Base-by-base conservation (phyloP, 2,329 filamentous ascomycete species). In the Fulvia fulva region DNA sequence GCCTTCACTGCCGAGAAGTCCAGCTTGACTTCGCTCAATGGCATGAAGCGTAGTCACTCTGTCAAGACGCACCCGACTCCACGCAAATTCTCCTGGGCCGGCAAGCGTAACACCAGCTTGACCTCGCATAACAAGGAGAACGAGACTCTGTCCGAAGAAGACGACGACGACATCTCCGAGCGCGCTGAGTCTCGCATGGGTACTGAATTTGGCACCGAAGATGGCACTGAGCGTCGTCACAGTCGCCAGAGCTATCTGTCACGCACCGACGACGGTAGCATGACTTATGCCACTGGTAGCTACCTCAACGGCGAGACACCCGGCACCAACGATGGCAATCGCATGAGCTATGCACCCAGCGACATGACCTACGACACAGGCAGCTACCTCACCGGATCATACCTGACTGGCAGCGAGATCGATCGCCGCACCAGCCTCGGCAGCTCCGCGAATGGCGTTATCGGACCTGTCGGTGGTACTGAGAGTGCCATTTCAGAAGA, bases 381-480 rank as follows among this genome's bases (percentile, higher is more conserved):
- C 14, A 74, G 73, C n/a, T 78, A 78, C 65, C 73, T 78, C n/a
- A 76, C 76, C n/a, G 77, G 77, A n/a, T 75, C 74, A 22, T 80
- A 80, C 68, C 73, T 80, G 70, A 79, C 76, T 1, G 78, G 77
- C 53, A 78, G 74, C 59, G 77, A 80, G 37, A 61, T 77, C 28
- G 74, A 76, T 51, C 71, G 77, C n/a, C 74, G 78, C 25, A 76
- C 73, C 6, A 78, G 76, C 14, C 71, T 76, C 28, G 76, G 75
- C 32, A 75, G 70, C 44, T 67, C 75, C 3, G 69, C 70, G 5
- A 70, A 69, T 49, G 75, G 74, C 9, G 70, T 69, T 0, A 55
- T 73, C 6, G 73, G 69, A 5, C 47, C 23, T 9, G n/a, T 32
- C 11, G 67, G 67, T 14, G 63, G 43, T 55, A 58, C 52, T 23